Conservation (phyloP, 2,329 filamentous ascomycete genomes). For the Phialemonium atrogriseum region DNA sequence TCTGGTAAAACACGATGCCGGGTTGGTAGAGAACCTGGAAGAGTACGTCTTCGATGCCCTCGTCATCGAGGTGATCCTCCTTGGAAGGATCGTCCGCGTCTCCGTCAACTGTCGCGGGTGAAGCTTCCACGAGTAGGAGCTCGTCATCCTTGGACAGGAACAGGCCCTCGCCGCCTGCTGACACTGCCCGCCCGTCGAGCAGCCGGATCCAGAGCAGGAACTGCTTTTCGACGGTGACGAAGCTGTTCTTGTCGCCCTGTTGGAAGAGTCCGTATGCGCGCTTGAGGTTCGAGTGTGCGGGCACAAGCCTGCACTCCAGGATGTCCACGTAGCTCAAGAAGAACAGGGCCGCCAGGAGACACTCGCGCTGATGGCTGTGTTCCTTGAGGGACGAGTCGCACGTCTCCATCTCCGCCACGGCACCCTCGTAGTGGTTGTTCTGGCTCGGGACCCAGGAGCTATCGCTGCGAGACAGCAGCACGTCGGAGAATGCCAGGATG, state of each 20-base stretch:
- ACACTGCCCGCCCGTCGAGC: conserved; percentile 45
- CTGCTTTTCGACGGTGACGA: conserved; percentile 33
- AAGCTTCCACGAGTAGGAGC: conserved; percentile 33
- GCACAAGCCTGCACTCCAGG: conserved; percentile 30
- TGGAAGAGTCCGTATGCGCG: conserved; percentile 40
- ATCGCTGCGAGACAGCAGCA: conserved; percentile 29
- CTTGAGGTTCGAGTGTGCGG: conserved; percentile 41
- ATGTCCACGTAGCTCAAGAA: conserved; percentile 47
- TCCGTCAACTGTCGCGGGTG: conserved; percentile 29
- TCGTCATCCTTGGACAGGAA: conserved; percentile 42
- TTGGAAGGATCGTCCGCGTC: conserved; percentile 18
- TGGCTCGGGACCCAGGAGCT: conserved; percentile 22
- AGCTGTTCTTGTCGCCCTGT: conserved; percentile 25
- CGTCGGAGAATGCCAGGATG: conserved; percentile 42
- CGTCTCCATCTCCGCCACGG: no score
- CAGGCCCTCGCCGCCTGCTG: conserved; percentile 46
- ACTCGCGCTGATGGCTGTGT: conserved; percentile 26
- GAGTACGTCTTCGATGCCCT: conserved; percentile 38
- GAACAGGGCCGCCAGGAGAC: conserved; percentile 42
- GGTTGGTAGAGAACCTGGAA: conserved; percentile 48
- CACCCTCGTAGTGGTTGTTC: conserved; percentile 24
- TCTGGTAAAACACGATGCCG: conserved; percentile 48
- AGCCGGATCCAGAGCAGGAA: conserved; percentile 47
- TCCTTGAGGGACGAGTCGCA: no score
- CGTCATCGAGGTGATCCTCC: conserved; percentile 10